These are phyloP conservation scores for Ligustrum vulgare DNA, from an alignment of 257 asterid genomes.

Conservation along the genomic window DNA sequence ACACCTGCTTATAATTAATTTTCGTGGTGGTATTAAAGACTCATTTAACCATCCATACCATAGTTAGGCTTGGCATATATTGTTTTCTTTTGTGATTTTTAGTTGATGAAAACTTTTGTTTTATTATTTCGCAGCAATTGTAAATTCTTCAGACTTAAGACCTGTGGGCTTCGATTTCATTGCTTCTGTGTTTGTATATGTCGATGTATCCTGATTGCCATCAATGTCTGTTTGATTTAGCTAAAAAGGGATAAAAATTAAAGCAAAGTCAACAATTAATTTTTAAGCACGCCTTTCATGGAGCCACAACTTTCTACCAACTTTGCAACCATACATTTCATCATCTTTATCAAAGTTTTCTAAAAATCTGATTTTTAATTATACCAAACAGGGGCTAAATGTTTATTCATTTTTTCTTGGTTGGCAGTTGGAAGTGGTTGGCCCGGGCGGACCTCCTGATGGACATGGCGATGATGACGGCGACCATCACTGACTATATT, in stretches of 20 bases:
- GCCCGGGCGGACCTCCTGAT: slow-evolving; percentile 86
- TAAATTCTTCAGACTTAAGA: not conserved
- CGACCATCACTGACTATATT: slow-evolving; percentile 46
- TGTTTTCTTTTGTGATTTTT: not conserved
- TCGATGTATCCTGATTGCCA: not conserved
- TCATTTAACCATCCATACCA: not conserved
- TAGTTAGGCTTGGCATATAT: too few relatives aligned
- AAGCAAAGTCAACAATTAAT: too few relatives aligned
- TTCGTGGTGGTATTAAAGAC: not conserved
- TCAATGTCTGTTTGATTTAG: not conserved
- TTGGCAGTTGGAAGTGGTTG: slow-evolving; percentile 86
- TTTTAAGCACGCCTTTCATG: too few relatives aligned
- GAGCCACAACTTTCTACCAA: too few relatives aligned
- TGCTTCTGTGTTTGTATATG: not conserved
- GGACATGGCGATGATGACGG: slow-evolving; percentile 59
- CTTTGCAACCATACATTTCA: too few relatives aligned
- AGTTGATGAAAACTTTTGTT: not conserved
- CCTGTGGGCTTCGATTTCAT: not conserved
- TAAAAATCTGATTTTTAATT: too few relatives aligned
- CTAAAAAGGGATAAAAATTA: too few relatives aligned
- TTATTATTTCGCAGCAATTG: not conserved
- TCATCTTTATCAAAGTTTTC: too few relatives aligned
- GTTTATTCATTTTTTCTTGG: not conserved
- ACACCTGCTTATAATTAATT: slow-evolving; percentile 8
- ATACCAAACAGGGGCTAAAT: not conserved